Percentiles rank a stretch among this genome's conserved stretches.
phyloP scores from a whole-genome alignment of 768 basidiomycete species.

The Macrolepiota fuliginosa region DNA sequence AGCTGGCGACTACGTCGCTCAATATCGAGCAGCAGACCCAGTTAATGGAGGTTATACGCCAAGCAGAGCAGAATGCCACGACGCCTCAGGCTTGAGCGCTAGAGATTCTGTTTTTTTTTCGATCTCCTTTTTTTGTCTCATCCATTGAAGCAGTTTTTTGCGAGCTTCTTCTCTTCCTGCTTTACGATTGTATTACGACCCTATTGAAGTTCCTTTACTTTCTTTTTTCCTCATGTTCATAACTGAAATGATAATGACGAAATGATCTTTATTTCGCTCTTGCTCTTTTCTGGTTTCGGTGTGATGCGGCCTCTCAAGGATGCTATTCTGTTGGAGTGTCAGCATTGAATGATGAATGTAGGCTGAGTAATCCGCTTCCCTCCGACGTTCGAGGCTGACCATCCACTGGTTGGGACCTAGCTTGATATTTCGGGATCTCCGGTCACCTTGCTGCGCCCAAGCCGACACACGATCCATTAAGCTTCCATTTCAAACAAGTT shows the following conservation, averaged over 20 bases:
- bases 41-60: conserved; percentile 83
- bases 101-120: background rate
- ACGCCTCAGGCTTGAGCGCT: conserved; percentile 21
- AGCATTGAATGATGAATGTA: background rate
- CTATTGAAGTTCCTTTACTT: background rate
- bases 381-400: no score
- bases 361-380: no score
- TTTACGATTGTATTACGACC: background rate
- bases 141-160: background rate
- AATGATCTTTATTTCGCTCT: conserved; percentile 4
- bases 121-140: background rate
- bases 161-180: background rate
- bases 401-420: no score
- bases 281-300: background rate
- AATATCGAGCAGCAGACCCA: conserved; percentile 74
- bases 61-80: conserved; percentile 47
- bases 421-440: no score
- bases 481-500: no score
- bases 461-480: no score
- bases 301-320: background rate
- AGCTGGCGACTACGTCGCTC: conserved; percentile 69
- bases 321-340: background rate
- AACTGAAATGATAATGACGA: conserved; percentile 5
- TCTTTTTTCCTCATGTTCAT: background rate
- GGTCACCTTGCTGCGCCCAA: no score